A percentile compares a stretch with the other conserved stretches of the same genome.
These are phyloP conservation scores for Tuctoria greenei DNA, from an alignment of 176 grass and related monocot genomes.

Conservation along the genomic window DNA sequence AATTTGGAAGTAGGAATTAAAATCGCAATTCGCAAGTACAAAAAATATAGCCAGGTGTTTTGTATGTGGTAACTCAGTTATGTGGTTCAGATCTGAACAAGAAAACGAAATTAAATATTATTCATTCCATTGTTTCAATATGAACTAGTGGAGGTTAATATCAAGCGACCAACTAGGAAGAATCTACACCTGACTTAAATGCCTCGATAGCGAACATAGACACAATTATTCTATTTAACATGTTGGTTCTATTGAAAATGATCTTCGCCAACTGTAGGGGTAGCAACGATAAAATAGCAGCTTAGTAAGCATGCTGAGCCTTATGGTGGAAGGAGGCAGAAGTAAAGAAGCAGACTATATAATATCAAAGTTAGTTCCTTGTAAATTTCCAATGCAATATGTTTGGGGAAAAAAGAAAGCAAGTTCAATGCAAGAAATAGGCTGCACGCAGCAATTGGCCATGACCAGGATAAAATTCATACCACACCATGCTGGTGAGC, in stretches of 20 bases:
- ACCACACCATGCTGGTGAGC: conserved; percentile 99
- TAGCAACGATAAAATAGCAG: not conserved
- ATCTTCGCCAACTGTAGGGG: not conserved
- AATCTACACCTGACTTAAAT: not conserved
- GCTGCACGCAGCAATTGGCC: conserved; percentile 2
- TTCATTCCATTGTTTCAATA: conserved; percentile 10
- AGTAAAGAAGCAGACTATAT: not conserved
- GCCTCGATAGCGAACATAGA: not conserved
- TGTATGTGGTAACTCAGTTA: not conserved
- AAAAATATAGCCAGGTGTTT: not conserved
- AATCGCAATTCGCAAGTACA: not conserved
- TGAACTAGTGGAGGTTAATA: not conserved
- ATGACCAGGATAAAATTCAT: conserved; percentile 44
- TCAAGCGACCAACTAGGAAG: not conserved
- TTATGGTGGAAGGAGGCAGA: not conserved
- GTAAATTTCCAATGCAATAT: not conserved
- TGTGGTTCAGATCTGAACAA: not conserved
- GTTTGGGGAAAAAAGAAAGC: not conserved
- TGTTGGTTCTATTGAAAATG: not conserved
- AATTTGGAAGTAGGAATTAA: not conserved
- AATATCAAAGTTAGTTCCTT: not conserved
- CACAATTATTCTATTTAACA: not conserved
- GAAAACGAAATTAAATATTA: not conserved
- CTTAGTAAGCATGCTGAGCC: not conserved
- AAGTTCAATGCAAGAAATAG: not conserved